phyloP scores from a whole-genome alignment of 495 filamentous ascomycete genomes.

The Aspergillus cavernicola region DNA sequence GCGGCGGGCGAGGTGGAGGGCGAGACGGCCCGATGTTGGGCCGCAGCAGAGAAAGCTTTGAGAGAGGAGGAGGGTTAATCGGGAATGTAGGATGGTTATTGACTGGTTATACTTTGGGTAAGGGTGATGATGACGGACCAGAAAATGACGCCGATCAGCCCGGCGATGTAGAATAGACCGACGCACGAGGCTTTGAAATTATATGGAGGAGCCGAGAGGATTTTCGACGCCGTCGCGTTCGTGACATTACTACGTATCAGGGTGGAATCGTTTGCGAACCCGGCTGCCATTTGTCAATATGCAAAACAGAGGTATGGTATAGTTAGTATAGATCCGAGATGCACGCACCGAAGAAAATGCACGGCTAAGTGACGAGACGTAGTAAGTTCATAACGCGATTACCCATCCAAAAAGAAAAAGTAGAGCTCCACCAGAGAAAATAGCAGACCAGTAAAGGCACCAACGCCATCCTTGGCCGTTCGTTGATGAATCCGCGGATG shows the following conservation, averaged over 20 bases:
- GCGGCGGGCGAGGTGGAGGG: slow-evolving; percentile 52
- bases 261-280: slow-evolving; percentile 63
- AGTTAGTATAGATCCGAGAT: too few relatives aligned
- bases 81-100: too few relatives aligned
- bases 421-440: slow-evolving; percentile 55
- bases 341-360: too few relatives aligned
- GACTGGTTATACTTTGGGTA: too few relatives aligned
- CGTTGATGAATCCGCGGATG: slow-evolving; percentile 62
- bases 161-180: slow-evolving; percentile 56
- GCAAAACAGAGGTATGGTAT: too few relatives aligned
- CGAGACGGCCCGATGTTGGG: slow-evolving; percentile 58
- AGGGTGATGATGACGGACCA: slow-evolving; percentile 28
- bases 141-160: slow-evolving; percentile 50
- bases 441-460: slow-evolving; percentile 55
- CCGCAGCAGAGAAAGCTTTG: too few relatives aligned
- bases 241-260: slow-evolving; percentile 22
- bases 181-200: slow-evolving; percentile 48
- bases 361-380: too few relatives aligned
- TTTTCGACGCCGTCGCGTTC: background rate
- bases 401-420: too few relatives aligned
- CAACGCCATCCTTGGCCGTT: slow-evolving; percentile 58
- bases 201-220: background rate
- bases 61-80: too few relatives aligned
- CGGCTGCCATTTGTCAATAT: too few relatives aligned
- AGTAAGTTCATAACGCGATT: too few relatives aligned